These are phyloP conservation scores for Raffaelea albimanens DNA, from an alignment of 2,329 filamentous ascomycete genomes.

Conservation along the genomic window DNA sequence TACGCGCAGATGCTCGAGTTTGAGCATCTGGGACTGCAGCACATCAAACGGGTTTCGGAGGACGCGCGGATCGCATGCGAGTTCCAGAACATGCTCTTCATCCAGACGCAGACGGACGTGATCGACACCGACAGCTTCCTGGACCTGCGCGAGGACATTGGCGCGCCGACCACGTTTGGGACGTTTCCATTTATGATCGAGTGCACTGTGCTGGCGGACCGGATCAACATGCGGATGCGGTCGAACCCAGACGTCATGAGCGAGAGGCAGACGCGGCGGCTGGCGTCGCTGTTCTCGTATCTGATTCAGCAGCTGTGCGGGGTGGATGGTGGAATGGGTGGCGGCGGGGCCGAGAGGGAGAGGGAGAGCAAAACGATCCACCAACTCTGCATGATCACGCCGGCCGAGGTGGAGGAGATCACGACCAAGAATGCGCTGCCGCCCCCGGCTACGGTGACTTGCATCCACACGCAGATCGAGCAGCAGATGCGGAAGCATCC, in stretches of 20 bases:
- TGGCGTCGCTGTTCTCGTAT: background rate
- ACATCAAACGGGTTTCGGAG: conserved; percentile 40
- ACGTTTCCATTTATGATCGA: too few relatives aligned
- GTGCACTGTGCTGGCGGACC: background rate
- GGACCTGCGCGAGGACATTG: too few relatives aligned
- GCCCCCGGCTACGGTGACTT: background rate
- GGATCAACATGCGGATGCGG: background rate
- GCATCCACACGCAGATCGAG: conserved; percentile 5
- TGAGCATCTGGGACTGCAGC: conserved; percentile 53
- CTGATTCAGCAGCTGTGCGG: too few relatives aligned
- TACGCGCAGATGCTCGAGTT: conserved; percentile 38
- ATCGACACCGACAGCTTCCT: background rate
- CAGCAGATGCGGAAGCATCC: conserved; percentile 8
- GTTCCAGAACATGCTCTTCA: background rate
- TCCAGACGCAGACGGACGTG: background rate
- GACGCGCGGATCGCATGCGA: background rate
- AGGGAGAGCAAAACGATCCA: too few relatives aligned
- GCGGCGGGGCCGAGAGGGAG: background rate
- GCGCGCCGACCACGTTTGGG: too few relatives aligned
- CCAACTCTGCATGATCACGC: background rate
- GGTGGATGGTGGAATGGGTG: too few relatives aligned
- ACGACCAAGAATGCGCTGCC: background rate
- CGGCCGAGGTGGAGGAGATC: background rate
- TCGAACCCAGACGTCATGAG: too few relatives aligned
- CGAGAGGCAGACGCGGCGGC: background rate